phyloP scores from a whole-genome alignment of 202 grass and related monocot genomes.

The Setaria viridis region DNA sequence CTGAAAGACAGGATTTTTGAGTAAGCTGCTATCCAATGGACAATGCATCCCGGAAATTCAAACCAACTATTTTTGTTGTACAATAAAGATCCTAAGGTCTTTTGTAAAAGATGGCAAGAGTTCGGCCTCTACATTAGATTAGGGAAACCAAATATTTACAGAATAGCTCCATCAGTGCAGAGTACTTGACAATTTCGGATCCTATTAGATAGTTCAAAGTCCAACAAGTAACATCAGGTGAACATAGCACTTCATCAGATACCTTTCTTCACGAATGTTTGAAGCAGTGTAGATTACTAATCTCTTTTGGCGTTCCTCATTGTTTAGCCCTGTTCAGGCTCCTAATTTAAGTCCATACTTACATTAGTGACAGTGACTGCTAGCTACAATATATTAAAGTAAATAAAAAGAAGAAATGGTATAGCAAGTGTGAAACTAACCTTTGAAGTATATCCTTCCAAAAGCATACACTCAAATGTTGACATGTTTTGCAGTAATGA shows the following conservation, averaged over 20 bases:
- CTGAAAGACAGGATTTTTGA: slow-evolving; percentile 24
- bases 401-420: slow-evolving; percentile 10
- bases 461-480: neutral
- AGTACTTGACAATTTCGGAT: neutral
- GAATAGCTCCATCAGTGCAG: neutral
- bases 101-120: neutral
- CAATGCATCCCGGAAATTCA: neutral
- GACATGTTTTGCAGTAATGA: neutral
- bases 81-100: slow-evolving; percentile 2
- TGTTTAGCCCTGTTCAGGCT: neutral
- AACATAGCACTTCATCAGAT: neutral
- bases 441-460: slow-evolving; percentile 22
- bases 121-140: neutral
- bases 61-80: neutral
- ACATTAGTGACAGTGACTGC: neutral
- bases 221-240: neutral
- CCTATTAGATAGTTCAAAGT: neutral
- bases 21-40: neutral
- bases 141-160: neutral
- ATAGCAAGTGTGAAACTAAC: slow-evolving; percentile 17
- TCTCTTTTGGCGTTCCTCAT: neutral
- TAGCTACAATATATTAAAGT: slow-evolving; percentile 7
- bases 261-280: slow-evolving; percentile 5
- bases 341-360: neutral
- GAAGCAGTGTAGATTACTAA: neutral